Evolutionary conservation across 2,329 filamentous ascomycete species (phyloP).

Genomic region (Clarireedia homoeocarpa): DNA sequence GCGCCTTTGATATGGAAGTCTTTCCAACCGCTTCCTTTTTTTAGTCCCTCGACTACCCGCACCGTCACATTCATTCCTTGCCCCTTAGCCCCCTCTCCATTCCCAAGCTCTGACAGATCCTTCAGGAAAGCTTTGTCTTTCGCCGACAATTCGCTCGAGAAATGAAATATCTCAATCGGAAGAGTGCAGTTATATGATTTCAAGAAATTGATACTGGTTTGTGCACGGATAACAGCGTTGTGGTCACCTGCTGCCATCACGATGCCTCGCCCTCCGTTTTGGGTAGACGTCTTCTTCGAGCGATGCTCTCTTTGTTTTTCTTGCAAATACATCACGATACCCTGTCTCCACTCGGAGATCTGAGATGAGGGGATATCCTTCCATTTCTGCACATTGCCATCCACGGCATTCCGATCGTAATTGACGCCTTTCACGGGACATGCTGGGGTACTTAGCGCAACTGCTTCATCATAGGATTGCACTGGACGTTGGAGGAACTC

Average conservation of each 20-base stretch:
- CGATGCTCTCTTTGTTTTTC: not conserved
- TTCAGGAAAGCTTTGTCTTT: slow-evolving; percentile 9
- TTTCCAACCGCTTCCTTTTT: slow-evolving; percentile 18
- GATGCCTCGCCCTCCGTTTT: slow-evolving; percentile 13
- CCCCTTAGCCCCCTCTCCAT: not conserved
- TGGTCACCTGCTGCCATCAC: slow-evolving; percentile 19
- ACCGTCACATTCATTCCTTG: slow-evolving; percentile 8
- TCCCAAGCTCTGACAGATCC: slow-evolving; percentile 8
- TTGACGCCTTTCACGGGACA: slow-evolving; percentile 16
- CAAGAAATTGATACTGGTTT: slow-evolving; percentile 15
- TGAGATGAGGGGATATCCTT: slow-evolving; percentile 11
- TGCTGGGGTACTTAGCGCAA: slow-evolving; percentile 9
- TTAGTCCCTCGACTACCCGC: slow-evolving; percentile 10
- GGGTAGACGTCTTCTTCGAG: not conserved
- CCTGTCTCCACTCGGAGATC: slow-evolving; percentile 14
- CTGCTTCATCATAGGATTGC: slow-evolving; percentile 12
- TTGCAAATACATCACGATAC: slow-evolving; percentile 11
- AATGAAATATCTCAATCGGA: slow-evolving; percentile 18
- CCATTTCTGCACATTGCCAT: slow-evolving; percentile 12
- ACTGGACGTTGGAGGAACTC: slow-evolving; percentile 10
- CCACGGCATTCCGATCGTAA: slow-evolving; percentile 11
- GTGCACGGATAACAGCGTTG: slow-evolving; percentile 10
- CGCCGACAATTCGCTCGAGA: slow-evolving; percentile 12
- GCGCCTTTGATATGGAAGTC: slow-evolving; percentile 18
- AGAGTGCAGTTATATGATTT: slow-evolving; percentile 19